phyloP scores from a whole-genome alignment of 1,284 basidiomycete genomes.

The Malassezia sp. region DNA sequence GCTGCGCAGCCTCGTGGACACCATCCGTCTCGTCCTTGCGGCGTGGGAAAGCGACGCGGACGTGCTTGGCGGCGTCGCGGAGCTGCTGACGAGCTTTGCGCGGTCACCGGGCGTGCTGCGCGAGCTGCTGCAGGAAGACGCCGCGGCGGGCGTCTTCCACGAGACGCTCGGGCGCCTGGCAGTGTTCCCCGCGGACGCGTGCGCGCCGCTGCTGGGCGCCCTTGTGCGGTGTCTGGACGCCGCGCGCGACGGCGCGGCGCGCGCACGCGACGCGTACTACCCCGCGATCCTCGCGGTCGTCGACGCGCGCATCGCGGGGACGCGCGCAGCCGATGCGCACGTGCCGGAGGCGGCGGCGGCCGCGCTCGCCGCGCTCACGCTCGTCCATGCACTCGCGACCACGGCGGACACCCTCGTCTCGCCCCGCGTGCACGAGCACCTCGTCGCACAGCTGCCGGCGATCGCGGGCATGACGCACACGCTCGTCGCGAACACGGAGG shows the following conservation, averaged over 20 bases:
- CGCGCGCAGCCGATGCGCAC: background rate
- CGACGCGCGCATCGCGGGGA: slow-evolving; percentile 7
- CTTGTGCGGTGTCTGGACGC: slow-evolving; percentile 35
- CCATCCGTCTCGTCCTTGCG: slow-evolving; percentile 16
- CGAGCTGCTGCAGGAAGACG: slow-evolving; percentile 21
- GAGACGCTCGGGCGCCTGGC: slow-evolving; percentile 22
- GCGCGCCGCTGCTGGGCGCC: slow-evolving; percentile 28
- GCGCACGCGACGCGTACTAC: slow-evolving; percentile 16
- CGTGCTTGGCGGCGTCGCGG: slow-evolving; percentile 27
- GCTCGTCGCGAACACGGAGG: slow-evolving; percentile 2
- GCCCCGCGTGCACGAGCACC: slow-evolving; percentile 2
- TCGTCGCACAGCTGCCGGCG: slow-evolving; percentile 4
- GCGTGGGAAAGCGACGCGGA: slow-evolving; percentile 35
- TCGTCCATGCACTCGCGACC: slow-evolving; percentile 4
- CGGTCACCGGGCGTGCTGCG: slow-evolving; percentile 28
- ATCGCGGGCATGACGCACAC: background rate
- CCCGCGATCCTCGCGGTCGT: slow-evolving; percentile 18
- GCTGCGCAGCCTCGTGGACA: slow-evolving; percentile 22
- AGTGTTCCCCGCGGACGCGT: slow-evolving; percentile 29
- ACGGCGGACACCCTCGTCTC: slow-evolving; percentile 4
- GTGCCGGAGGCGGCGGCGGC: background rate
- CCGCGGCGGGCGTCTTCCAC: slow-evolving; percentile 26
- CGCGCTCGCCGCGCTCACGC: slow-evolving; percentile 3
- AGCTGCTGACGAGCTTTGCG: slow-evolving; percentile 22
- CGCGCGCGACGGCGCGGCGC: slow-evolving; percentile 16